These are phyloP conservation scores for Colletotrichum higginsianum DNA, from an alignment of 2,329 filamentous ascomycete genomes.

Conservation along the genomic window DNA sequence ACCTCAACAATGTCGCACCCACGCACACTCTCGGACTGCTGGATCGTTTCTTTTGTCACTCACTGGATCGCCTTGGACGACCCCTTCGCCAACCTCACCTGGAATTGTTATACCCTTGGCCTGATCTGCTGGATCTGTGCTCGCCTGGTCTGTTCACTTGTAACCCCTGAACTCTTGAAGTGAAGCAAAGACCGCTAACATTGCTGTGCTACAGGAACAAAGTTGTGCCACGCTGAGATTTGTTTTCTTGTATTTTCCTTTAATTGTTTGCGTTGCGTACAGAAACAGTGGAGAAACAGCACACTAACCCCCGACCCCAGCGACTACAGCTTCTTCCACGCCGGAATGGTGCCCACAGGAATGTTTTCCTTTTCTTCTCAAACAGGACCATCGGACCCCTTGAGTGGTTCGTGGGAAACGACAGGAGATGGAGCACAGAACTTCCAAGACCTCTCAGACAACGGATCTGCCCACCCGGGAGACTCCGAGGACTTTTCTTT, in stretches of 20 bases:
- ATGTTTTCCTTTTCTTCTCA: slow-evolving; percentile 73
- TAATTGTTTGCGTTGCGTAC: slow-evolving; percentile 47
- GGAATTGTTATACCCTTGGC: slow-evolving; percentile 16
- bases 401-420: slow-evolving; percentile 69
- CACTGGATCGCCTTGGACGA: slow-evolving; percentile 8
- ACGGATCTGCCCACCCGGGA: slow-evolving; percentile 65
- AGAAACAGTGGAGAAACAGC: slow-evolving; percentile 62
- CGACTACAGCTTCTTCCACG: slow-evolving; percentile 70
- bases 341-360: slow-evolving; percentile 65
- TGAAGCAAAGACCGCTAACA: slow-evolving; percentile 53
- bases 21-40: not conserved
- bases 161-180: slow-evolving; percentile 40
- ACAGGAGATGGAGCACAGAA: slow-evolving; percentile 73
- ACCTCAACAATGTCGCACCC: not conserved
- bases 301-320: slow-evolving; percentile 70
- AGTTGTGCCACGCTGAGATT: slow-evolving; percentile 65
- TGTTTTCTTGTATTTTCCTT: slow-evolving; percentile 51
- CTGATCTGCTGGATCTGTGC: slow-evolving; percentile 33
- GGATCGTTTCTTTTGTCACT: slow-evolving; percentile 15
- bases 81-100: not conserved
- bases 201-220: slow-evolving; percentile 62
- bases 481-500: slow-evolving; percentile 69
- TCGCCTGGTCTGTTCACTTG: slow-evolving; percentile 55
- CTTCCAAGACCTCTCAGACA: slow-evolving; percentile 68
- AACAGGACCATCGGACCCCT: slow-evolving; percentile 72